Percentiles rank a stretch among this genome's conserved stretches.
Conservation (phyloP, 495 filamentous ascomycete species). For the Achaetomiella virescens region DNA sequence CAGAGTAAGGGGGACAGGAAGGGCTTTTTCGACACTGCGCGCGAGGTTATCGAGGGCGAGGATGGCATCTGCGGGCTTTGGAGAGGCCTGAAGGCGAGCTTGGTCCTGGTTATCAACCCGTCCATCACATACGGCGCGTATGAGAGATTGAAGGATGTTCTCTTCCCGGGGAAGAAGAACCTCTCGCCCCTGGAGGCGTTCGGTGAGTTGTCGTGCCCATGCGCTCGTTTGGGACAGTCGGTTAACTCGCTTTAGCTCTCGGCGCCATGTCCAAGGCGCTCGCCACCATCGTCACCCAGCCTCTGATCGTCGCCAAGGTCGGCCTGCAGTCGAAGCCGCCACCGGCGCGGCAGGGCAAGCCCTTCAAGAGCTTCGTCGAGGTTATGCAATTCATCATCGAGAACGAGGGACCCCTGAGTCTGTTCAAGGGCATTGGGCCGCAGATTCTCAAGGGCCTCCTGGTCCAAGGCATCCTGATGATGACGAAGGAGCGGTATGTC, state of each 20-base stretch:
- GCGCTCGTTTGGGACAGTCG: not conserved
- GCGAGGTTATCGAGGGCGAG: conserved; percentile 81
- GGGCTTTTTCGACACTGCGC: conserved; percentile 80
- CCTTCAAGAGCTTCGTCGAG: conserved; percentile 89
- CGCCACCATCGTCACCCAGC: conserved; percentile 89
- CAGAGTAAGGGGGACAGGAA: conserved; percentile 76
- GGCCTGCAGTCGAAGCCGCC: conserved; percentile 91
- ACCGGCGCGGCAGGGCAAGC: conserved; percentile 75
- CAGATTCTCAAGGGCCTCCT: conserved; percentile 89
- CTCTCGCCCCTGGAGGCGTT: conserved; percentile 88
- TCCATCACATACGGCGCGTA: conserved; percentile 98
- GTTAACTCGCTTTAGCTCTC: conserved; percentile 53
- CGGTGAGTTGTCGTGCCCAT: conserved; percentile 48
- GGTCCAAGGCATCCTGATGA: conserved; percentile 96
- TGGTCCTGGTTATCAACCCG: conserved; percentile 94
- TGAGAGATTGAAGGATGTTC: conserved; percentile 71
- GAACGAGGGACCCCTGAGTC: conserved; percentile 71
- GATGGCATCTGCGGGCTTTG: conserved; percentile 87
- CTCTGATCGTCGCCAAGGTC: conserved; percentile 96
- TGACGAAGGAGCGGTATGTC: conserved; percentile 93
- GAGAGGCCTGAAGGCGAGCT: conserved; percentile 91
- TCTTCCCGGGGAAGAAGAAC: conserved; percentile 72
- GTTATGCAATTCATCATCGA: conserved; percentile 91
- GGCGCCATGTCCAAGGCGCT: conserved; percentile 90
- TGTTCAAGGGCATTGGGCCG: conserved; percentile 96